These are phyloP conservation scores for Lotus japonicus DNA, from an alignment of 306 rosid genomes.

Conservation along the genomic window DNA sequence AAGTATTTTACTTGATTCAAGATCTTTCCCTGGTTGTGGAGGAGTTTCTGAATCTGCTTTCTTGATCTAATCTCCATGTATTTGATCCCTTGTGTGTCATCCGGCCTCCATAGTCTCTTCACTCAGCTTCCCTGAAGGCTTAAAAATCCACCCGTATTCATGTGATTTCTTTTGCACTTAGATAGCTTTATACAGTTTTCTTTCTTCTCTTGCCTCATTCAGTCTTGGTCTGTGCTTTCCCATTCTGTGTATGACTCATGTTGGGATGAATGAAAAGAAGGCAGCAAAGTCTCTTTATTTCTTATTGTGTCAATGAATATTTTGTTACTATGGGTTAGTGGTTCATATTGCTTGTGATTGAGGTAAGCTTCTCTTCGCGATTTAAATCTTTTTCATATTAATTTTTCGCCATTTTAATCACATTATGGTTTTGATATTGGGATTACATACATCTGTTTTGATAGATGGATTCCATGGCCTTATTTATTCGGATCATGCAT, in stretches of 20 bases:
- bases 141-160: background rate
- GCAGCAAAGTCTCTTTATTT: background rate
- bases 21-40: background rate
- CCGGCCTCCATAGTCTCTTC: background rate
- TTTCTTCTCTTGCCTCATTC: background rate
- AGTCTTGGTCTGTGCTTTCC: background rate
- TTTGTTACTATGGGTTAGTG: background rate
- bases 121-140: background rate
- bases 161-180: background rate
- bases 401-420: background rate
- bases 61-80: background rate
- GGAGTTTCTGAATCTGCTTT: background rate
- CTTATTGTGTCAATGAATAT: background rate
- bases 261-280: background rate
- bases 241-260: background rate
- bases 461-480: background rate
- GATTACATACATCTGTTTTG: background rate
- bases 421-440: background rate
- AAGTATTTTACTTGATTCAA: constrained; percentile 3
- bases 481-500: background rate
- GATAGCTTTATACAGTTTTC: background rate
- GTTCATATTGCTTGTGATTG: background rate
- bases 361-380: background rate
- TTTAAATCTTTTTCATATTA: background rate
- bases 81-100: background rate